phyloP scores from a whole-genome alignment of 2,329 filamentous ascomycete genomes.

The Monosporascus sp. region DNA sequence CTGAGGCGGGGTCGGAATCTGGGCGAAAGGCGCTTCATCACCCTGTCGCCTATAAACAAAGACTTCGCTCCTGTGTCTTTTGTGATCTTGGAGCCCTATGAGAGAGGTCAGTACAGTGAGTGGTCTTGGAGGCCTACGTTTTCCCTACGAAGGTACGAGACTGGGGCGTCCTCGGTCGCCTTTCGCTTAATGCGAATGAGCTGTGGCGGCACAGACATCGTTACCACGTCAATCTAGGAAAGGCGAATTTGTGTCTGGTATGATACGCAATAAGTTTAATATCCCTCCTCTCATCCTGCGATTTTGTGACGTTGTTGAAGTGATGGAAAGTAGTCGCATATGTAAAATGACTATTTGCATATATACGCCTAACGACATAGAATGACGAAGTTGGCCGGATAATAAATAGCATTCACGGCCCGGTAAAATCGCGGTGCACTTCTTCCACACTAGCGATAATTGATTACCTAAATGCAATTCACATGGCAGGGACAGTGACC shows the following conservation, averaged over 20 bases:
- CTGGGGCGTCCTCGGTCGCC: slow-evolving; percentile 45
- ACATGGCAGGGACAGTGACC: neutral
- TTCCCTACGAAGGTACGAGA: slow-evolving; percentile 49
- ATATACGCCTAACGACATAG: neutral
- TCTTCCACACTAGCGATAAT: neutral
- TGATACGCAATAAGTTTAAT: neutral
- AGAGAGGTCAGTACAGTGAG: slow-evolving; percentile 7
- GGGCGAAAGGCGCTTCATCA: slow-evolving; percentile 21
- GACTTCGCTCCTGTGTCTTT: slow-evolving; percentile 46
- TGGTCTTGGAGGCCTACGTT: slow-evolving; percentile 5
- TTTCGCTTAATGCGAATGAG: slow-evolving; percentile 59
- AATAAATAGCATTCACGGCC: slow-evolving; percentile 5
- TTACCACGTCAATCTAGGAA: neutral
- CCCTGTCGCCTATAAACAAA: slow-evolving; percentile 53
- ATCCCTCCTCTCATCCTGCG: too few relatives aligned
- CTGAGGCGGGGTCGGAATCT: slow-evolving; percentile 15
- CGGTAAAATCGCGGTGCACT: slow-evolving; percentile 9
- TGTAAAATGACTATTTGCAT: neutral
- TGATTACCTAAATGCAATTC: neutral
- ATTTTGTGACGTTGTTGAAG: neutral
- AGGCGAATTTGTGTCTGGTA: neutral
- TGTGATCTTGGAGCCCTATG: slow-evolving; percentile 47
- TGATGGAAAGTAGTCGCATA: too few relatives aligned
- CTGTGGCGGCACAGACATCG: slow-evolving; percentile 53
- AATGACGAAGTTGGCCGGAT: neutral